These are phyloP conservation scores for Podila epigama DNA, from an alignment of 192 early-diverging fungal genomes.

Conservation along the genomic window DNA sequence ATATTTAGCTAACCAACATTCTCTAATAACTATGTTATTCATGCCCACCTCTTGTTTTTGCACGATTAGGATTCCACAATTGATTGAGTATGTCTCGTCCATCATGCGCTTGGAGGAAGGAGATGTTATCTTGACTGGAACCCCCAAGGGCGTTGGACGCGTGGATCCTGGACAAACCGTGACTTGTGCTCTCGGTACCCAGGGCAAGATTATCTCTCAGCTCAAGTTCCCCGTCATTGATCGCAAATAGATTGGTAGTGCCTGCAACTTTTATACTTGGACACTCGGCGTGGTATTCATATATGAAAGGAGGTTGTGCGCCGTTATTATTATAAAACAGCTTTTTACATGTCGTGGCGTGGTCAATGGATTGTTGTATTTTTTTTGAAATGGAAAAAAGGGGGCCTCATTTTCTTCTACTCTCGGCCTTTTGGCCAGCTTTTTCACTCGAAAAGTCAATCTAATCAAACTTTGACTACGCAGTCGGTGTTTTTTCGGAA, in stretches of 20 bases:
- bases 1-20: no score
- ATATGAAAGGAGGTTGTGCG: no score
- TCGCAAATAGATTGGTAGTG: slow-evolving; percentile 11
- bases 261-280: background rate
- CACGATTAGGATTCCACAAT: slow-evolving; percentile 68
- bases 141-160: slow-evolving; percentile 88
- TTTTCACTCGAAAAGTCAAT: no score
- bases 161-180: slow-evolving; percentile 82
- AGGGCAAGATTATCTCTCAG: slow-evolving; percentile 53
- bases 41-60: background rate
- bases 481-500: background rate
- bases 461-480: no score
- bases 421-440: no score
- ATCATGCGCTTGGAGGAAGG: slow-evolving; percentile 92
- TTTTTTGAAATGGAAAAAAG: no score
- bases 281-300: no score
- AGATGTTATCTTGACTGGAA: slow-evolving; percentile 91
- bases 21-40: no score
- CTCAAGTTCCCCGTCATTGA: slow-evolving; percentile 58
- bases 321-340: no score
- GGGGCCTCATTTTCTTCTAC: no score
- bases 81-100: slow-evolving; percentile 81
- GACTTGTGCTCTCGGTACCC: slow-evolving; percentile 68
- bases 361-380: no score
- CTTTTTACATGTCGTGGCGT: no score